Evolutionary conservation across 495 filamentous ascomycete species (phyloP).

Genomic region (Talaromyces liani): DNA sequence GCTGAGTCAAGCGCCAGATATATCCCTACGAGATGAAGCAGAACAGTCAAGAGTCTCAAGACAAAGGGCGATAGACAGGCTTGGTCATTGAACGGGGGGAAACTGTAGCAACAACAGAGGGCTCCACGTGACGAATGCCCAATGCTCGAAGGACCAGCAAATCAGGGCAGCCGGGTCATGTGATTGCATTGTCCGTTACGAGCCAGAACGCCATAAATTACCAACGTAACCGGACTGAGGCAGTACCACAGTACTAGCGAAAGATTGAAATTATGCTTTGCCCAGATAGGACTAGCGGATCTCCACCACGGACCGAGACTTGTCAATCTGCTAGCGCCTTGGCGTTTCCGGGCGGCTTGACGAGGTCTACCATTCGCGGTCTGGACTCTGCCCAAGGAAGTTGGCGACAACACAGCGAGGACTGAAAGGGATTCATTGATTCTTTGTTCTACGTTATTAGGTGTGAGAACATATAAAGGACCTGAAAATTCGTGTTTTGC

Average conservation of each 20-base stretch:
- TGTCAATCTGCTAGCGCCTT: constrained; percentile 1
- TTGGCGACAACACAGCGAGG: not conserved
- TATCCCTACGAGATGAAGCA: not conserved
- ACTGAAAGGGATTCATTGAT: not conserved
- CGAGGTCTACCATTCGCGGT: not conserved
- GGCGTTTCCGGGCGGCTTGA: not conserved
- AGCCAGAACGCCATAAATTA: constrained; percentile 1
- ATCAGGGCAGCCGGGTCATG: not conserved
- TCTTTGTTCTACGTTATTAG: too few species aligned
- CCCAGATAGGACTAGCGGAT: not conserved
- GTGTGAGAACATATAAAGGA: not conserved
- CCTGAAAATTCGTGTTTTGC: not conserved
- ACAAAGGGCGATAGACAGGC: not conserved
- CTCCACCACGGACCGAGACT: constrained; percentile 5
- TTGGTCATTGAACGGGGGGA: constrained; percentile 1
- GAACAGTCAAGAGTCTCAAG: not conserved
- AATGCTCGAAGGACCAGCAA: not conserved
- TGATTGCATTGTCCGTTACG: not conserved
- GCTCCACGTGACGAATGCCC: constrained; percentile 7
- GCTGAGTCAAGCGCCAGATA: not conserved
- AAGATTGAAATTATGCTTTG: not conserved
- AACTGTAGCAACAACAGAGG: not conserved
- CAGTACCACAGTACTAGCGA: not conserved
- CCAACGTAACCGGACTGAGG: not conserved
- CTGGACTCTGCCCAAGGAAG: not conserved